These are phyloP conservation scores for Pleomassaria siparia DNA, from an alignment of 2,329 filamentous ascomycete genomes.

Conservation along the genomic window DNA sequence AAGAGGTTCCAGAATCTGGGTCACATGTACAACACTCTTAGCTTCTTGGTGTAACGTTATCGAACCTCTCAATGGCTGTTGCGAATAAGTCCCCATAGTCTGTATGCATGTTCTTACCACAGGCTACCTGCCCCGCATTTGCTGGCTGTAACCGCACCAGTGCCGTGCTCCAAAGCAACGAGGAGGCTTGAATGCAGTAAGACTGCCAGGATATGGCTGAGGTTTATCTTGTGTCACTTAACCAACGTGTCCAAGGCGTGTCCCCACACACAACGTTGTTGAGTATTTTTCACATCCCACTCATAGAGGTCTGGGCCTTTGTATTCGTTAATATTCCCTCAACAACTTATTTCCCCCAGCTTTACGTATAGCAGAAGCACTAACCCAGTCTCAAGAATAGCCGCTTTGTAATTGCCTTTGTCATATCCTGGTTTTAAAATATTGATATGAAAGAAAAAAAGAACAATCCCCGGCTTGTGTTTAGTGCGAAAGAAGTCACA, in stretches of 20 bases:
- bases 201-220: no score
- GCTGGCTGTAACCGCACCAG: background rate
- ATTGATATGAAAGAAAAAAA: no score
- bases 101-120: background rate
- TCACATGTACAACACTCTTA: background rate
- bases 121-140: background rate
- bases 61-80: background rate
- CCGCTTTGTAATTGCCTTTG: no score
- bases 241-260: background rate
- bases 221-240: slow-evolving; percentile 8
- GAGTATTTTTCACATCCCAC: background rate
- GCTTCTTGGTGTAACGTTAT: background rate
- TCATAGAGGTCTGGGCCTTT: background rate
- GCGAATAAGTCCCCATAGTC: background rate
- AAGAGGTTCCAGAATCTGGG: background rate
- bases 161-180: background rate
- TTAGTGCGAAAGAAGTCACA: no score
- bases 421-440: no score
- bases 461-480: no score
- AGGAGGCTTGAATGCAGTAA: slow-evolving; percentile 1
- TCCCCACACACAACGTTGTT: background rate
- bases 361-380: no score
- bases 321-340: background rate
- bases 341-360: background rate
- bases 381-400: no score